Conservation (phyloP, 805 yeast species). For the Kazachstania taianensis region DNA sequence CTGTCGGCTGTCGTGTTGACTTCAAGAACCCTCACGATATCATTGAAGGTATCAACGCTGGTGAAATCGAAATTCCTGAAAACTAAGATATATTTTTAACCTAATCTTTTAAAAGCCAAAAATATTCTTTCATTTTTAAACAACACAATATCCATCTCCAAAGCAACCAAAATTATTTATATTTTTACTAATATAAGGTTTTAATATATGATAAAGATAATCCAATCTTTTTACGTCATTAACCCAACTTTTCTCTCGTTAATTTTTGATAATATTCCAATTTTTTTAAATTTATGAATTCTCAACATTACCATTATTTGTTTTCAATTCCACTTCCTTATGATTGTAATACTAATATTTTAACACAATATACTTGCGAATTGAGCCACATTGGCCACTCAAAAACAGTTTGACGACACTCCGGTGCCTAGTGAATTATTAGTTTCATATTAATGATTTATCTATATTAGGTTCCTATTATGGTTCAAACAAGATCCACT, state of each 20-base stretch:
- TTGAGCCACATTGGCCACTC: no score
- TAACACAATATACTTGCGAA: no score
- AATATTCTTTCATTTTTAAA: background rate
- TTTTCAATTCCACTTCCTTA: no score
- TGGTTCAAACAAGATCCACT: constrained; percentile 65
- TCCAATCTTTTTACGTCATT: constrained; percentile 5
- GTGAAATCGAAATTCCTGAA: constrained; percentile 73
- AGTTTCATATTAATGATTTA: background rate
- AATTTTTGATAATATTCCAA: constrained; percentile 1
- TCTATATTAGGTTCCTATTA: constrained; percentile 51
- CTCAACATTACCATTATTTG: no score
- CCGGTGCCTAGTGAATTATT: constrained; percentile 10
- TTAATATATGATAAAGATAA: constrained; percentile 7
- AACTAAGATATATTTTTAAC: constrained; percentile 20
- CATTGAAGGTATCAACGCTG: constrained; percentile 96
- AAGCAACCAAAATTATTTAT: background rate
- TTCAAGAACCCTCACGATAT: constrained; percentile 99
- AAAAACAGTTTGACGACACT: constrained; percentile 12
- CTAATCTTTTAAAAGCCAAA: background rate
- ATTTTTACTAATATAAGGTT: constrained; percentile 9
- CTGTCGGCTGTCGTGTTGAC: constrained; percentile 98
- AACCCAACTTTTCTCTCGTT: constrained; percentile 2
- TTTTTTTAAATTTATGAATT: constrained; percentile 1
- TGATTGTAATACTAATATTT: no score
- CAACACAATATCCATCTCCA: constrained; percentile 1